A percentile compares a stretch with the other conserved stretches of the same genome.
Evolutionary conservation across 805 yeast genomes (phyloP).

Genomic region (Saccharomyces eubayanus): DNA sequence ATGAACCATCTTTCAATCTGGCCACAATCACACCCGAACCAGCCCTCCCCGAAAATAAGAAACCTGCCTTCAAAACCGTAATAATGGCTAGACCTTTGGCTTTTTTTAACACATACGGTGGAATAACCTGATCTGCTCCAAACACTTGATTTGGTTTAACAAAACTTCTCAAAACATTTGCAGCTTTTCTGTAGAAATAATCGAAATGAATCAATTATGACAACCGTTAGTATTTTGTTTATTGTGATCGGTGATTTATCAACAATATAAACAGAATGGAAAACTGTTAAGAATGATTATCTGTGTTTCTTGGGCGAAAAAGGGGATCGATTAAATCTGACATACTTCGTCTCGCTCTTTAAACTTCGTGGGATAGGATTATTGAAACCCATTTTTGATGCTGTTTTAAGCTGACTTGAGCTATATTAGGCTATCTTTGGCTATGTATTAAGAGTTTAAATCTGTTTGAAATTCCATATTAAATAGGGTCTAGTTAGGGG

Average conservation of each 20-base stretch:
- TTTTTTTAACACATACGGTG: constrained; percentile 74
- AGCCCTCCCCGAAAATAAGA: constrained; percentile 91
- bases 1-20: constrained; percentile 82
- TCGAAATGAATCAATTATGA: not conserved
- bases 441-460: not conserved
- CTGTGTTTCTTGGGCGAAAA: not conserved
- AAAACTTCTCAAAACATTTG: constrained; percentile 80
- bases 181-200: constrained; percentile 60
- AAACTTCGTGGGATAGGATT: constrained; percentile 91
- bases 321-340: constrained; percentile 10
- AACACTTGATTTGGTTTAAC: constrained; percentile 89
- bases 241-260: not conserved
- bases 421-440: not conserved
- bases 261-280: not conserved
- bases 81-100: constrained; percentile 90
- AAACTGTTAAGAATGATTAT: not conserved
- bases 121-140: constrained; percentile 84
- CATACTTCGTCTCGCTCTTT: constrained; percentile 75
- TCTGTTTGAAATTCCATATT: not conserved
- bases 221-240: not conserved
- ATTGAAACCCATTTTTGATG: constrained; percentile 56
- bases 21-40: constrained; percentile 96
- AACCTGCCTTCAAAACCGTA: constrained; percentile 96
- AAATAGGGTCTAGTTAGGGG: not conserved
- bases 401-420: not conserved